Conservation (phyloP, 345 rosid genomes). For the Geranium rotundifolium region DNA sequence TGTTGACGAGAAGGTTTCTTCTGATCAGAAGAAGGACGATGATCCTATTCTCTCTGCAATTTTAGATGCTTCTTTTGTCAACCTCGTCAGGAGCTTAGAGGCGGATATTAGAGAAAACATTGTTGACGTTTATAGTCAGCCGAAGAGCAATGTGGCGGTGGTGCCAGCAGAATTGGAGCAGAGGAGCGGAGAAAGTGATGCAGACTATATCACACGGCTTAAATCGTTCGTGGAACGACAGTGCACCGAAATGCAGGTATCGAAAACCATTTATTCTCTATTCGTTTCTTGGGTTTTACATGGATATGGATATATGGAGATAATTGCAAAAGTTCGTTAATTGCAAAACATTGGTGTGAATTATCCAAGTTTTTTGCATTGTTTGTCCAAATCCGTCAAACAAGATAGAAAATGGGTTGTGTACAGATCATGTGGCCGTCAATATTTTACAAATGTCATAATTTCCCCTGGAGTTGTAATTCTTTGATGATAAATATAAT, state of each 20-base stretch:
- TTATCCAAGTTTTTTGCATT: too few species aligned
- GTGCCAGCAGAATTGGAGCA: constrained; percentile 85
- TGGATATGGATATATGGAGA: too few species aligned
- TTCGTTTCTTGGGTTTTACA: neutral
- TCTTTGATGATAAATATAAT: too few species aligned
- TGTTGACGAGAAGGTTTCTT: constrained; percentile 32
- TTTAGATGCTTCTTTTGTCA: constrained; percentile 46
- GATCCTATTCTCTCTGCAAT: constrained; percentile 56
- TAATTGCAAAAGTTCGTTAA: too few species aligned
- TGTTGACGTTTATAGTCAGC: constrained; percentile 62
- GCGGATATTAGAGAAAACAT: constrained; percentile 53
- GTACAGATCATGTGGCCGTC: too few species aligned
- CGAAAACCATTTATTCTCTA: neutral
- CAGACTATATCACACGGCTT: constrained; percentile 60
- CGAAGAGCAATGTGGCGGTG: constrained; percentile 73
- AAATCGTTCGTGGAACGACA: constrained; percentile 75
- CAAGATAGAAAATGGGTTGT: too few species aligned
- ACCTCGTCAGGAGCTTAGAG: constrained; percentile 51
- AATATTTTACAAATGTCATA: too few species aligned
- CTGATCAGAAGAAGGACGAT: constrained; percentile 50
- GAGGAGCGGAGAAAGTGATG: constrained; percentile 58
- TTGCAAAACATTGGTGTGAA: too few species aligned
- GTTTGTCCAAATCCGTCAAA: too few species aligned
- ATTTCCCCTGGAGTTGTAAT: too few species aligned
- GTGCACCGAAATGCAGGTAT: constrained; percentile 83